Evolutionary conservation across 108 stramenopile species (phyloP).

Genomic region (Pseudonitzschia pungens): DNA sequence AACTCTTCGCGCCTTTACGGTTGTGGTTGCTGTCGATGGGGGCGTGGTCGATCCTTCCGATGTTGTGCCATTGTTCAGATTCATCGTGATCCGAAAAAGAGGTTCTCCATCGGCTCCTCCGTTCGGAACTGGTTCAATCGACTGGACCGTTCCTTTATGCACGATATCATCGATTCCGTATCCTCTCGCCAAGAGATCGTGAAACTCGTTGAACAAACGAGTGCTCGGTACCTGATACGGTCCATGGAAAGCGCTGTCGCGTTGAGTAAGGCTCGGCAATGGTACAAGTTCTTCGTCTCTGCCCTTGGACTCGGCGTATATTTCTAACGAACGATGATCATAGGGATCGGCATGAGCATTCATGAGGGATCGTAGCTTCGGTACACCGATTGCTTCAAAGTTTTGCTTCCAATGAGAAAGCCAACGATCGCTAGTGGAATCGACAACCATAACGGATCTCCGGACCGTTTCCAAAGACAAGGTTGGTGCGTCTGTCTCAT

Average conservation of each 20-base stretch:
- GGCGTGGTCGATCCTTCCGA: no score
- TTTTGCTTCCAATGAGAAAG: slow-evolving; percentile 31
- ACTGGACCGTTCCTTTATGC: not conserved
- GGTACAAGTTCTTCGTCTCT: slow-evolving; percentile 24
- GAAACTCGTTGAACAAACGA: slow-evolving; percentile 26
- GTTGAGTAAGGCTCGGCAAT: slow-evolving; percentile 11
- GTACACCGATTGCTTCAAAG: slow-evolving; percentile 20
- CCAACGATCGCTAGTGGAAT: slow-evolving; percentile 15
- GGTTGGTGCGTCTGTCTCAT: not conserved
- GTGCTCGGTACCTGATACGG: slow-evolving; percentile 33
- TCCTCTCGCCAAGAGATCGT: slow-evolving; percentile 17
- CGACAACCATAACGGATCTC: not conserved
- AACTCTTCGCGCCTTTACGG: slow-evolving; percentile 17
- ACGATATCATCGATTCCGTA: slow-evolving; percentile 32
- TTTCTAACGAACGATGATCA: slow-evolving; percentile 35
- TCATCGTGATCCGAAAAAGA: not conserved
- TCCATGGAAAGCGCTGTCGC: slow-evolving; percentile 29
- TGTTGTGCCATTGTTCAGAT: not conserved
- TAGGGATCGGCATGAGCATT: slow-evolving; percentile 37
- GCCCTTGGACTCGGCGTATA: slow-evolving; percentile 25
- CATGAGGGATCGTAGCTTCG: slow-evolving; percentile 28
- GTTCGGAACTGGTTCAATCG: not conserved
- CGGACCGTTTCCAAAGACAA: not conserved
- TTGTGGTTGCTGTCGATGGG: no score
- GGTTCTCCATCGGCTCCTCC: not conserved